phyloP scores from a whole-genome alignment of 148 eudicot genomes.

The Mesembryanthemum crystallinum region DNA sequence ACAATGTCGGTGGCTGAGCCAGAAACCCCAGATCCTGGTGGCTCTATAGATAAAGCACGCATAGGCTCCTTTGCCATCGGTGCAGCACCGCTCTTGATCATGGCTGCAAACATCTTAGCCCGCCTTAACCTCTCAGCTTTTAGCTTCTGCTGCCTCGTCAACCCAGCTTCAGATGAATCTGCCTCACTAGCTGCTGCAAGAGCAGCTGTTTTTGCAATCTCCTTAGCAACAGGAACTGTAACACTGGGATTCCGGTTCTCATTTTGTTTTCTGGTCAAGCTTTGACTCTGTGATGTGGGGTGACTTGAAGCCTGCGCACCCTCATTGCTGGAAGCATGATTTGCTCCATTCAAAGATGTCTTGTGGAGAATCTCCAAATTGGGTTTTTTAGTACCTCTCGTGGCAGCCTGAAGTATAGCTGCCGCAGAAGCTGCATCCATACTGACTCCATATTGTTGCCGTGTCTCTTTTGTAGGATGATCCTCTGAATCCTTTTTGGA shows the following conservation, averaged over 20 bases:
- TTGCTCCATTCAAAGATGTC: constrained; percentile 35
- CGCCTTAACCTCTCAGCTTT: constrained; percentile 89
- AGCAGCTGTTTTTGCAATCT: constrained; percentile 43
- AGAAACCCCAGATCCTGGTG: constrained; percentile 33
- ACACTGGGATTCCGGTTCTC: constrained; percentile 28
- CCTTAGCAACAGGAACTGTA: constrained; percentile 38
- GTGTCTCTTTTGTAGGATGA: constrained; percentile 43
- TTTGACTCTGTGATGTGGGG: constrained; percentile 27
- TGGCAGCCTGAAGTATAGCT: constrained; percentile 97
- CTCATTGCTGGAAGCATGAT: constrained; percentile 33
- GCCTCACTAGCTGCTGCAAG: constrained; percentile 52
- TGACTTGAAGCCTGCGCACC: constrained; percentile 37
- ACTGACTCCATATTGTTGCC: constrained; percentile 41
- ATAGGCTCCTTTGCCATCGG: constrained; percentile 45
- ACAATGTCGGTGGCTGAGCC: constrained; percentile 23
- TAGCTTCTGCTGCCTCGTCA: constrained; percentile 73
- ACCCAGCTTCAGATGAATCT: constrained; percentile 51
- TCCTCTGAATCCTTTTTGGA: constrained; percentile 70
- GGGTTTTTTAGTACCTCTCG: constrained; percentile 76
- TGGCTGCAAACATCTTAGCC: constrained; percentile 93
- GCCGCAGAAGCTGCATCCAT: constrained; percentile 81
- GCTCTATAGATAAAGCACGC: constrained; percentile 61
- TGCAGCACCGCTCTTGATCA: constrained; percentile 65
- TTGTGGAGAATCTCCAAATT: constrained; percentile 52
- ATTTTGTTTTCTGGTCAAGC: constrained; percentile 28